Percentiles rank a stretch among this genome's conserved stretches.
Conservation (phyloP, 371 early-diverging fungal genomes). For the Mycotypha africana region DNA sequence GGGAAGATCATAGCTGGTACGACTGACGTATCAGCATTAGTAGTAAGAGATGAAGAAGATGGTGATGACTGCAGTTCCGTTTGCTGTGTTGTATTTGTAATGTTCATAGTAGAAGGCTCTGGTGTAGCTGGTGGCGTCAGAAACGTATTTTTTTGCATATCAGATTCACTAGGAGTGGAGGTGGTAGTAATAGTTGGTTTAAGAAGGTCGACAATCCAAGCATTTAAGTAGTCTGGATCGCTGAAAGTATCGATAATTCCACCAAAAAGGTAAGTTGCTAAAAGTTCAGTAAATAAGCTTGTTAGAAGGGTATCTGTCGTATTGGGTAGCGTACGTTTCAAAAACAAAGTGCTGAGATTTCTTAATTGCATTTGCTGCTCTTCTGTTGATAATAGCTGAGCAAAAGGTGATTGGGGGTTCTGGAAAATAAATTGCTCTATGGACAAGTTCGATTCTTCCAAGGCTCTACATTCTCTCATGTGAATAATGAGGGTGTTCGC, state of each 20-base stretch:
- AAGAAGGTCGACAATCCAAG: slow-evolving; percentile 31
- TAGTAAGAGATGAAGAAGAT: background rate
- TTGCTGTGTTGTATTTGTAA: background rate
- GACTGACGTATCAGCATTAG: no score
- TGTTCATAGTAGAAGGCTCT: background rate
- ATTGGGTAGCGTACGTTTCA: slow-evolving; percentile 31
- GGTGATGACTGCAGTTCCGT: slow-evolving; percentile 5
- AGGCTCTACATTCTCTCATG: slow-evolving; percentile 45
- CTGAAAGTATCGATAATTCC: slow-evolving; percentile 26
- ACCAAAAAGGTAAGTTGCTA: slow-evolving; percentile 35
- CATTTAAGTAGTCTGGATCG: slow-evolving; percentile 43
- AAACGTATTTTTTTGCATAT: background rate
- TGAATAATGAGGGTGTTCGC: slow-evolving; percentile 49
- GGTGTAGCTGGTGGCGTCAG: slow-evolving; percentile 5
- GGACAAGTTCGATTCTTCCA: slow-evolving; percentile 30
- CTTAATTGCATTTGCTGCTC: slow-evolving; percentile 39
- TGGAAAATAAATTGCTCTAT: slow-evolving; percentile 27
- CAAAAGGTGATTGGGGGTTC: slow-evolving; percentile 47
- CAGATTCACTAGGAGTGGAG: background rate
- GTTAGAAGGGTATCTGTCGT: slow-evolving; percentile 22
- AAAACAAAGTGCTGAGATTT: slow-evolving; percentile 23
- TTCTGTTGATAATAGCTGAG: slow-evolving; percentile 31
- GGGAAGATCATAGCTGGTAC: slow-evolving; percentile 20
- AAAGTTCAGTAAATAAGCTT: slow-evolving; percentile 29
- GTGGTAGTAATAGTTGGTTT: background rate